Percentiles rank a stretch among this genome's conserved stretches.
Evolutionary conservation across 1,284 basidiomycete genomes (phyloP).

Genomic region (Dichomitus squalens): DNA sequence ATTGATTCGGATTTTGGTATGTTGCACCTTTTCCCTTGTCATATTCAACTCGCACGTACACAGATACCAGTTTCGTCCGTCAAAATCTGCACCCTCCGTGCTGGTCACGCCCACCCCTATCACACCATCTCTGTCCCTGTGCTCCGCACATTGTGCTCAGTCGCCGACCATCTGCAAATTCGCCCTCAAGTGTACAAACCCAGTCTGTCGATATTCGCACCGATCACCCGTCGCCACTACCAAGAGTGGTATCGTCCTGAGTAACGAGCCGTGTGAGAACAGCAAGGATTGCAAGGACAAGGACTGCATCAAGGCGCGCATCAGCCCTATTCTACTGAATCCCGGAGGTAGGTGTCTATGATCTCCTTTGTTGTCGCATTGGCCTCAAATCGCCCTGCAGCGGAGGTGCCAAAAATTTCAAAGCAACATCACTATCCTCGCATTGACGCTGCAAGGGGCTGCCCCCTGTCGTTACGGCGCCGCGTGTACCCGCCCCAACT

Average conservation of each 20-base stretch:
- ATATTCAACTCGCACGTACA: constrained; percentile 6
- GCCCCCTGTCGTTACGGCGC: constrained; percentile 75
- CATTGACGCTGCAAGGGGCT: constrained; percentile 29
- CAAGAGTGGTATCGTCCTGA: constrained; percentile 91
- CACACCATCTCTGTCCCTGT: constrained; percentile 29
- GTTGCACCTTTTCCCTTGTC: constrained; percentile 6
- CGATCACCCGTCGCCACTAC: constrained; percentile 90
- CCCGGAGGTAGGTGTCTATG: constrained; percentile 48
- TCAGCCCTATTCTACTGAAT: constrained; percentile 80
- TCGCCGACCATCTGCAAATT: constrained; percentile 92
- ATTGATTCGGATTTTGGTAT: constrained; percentile 80
- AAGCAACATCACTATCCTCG: constrained; percentile 27
- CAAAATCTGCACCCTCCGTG: constrained; percentile 24
- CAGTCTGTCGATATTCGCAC: constrained; percentile 86
- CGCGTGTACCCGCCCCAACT: constrained; percentile 74
- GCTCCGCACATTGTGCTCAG: constrained; percentile 57
- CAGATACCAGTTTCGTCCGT: constrained; percentile 72
- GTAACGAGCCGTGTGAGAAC: constrained; percentile 86
- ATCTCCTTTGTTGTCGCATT: not conserved
- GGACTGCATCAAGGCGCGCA: constrained; percentile 88
- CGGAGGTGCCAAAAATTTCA: constrained; percentile 45
- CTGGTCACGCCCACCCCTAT: constrained; percentile 41
- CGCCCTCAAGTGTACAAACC: constrained; percentile 85
- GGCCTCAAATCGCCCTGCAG: constrained; percentile 24
- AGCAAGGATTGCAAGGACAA: constrained; percentile 87